Percentiles rank a stretch among this genome's conserved stretches.
These are phyloP conservation scores for Rhododendron griersonianum DNA, from an alignment of 148 eudicot species.

Conservation along the genomic window DNA sequence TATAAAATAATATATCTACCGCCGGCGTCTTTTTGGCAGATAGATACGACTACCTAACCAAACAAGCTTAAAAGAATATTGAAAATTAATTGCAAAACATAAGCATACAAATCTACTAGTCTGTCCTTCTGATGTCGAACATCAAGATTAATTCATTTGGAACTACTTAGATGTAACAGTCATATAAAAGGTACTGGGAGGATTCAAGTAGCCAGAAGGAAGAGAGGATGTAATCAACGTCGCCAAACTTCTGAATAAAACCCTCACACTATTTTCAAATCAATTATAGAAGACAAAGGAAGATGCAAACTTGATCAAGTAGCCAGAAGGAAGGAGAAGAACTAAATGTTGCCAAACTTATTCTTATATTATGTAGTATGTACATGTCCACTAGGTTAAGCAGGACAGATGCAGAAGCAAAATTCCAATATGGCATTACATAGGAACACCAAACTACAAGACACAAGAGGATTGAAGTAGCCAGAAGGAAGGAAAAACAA, in stretches of 20 bases:
- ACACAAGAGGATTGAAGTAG: background rate
- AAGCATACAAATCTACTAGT: background rate
- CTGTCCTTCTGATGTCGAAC: background rate
- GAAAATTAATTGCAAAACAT: background rate
- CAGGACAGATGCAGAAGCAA: background rate
- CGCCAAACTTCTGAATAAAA: background rate
- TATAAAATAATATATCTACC: background rate
- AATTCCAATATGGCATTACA: background rate
- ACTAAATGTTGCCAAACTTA: background rate
- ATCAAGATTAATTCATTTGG: background rate
- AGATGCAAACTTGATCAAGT: background rate
- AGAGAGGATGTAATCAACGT: background rate
- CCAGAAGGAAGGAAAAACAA: background rate
- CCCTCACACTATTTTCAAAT: background rate
- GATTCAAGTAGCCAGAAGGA: background rate
- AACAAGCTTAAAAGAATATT: background rate
- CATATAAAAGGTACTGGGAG: background rate
- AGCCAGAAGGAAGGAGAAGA: background rate
- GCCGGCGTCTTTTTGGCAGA: background rate
- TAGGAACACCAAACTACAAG: background rate
- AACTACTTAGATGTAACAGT: background rate
- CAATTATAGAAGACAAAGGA: background rate
- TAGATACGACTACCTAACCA: background rate
- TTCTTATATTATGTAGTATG: background rate
- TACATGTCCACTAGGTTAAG: background rate